Conservation (phyloP, 2,329 filamentous ascomycete genomes). For the Calcarisporium arbuscula region DNA sequence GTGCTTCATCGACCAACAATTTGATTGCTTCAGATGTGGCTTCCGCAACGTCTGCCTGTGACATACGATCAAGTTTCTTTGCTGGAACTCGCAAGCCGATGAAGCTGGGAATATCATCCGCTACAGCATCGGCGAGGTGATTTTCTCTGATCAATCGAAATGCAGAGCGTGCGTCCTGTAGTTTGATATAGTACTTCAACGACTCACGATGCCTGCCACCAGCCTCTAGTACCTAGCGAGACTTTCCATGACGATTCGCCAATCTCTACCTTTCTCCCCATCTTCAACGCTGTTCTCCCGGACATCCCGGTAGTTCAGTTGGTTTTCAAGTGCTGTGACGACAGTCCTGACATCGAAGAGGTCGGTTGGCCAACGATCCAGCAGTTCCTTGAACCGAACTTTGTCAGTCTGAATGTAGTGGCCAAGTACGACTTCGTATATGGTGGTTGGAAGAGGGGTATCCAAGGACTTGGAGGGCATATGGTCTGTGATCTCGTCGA, state of each 20-base stretch:
- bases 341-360: conserved; percentile 76
- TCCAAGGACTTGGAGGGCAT: conserved; percentile 73
- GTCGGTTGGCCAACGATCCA: conserved; percentile 79
- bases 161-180: conserved; percentile 86
- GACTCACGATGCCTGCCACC: conserved; percentile 78
- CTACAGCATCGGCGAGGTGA: conserved; percentile 82
- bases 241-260: conserved; percentile 82
- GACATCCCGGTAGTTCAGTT: conserved; percentile 69
- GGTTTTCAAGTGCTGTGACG: conserved; percentile 72
- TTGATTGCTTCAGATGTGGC: conserved; percentile 77
- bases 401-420: conserved; percentile 82
- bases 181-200: conserved; percentile 77
- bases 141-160: conserved; percentile 82
- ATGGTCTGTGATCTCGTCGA: conserved; percentile 82
- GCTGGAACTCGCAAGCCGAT: conserved; percentile 79
- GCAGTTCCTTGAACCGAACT: conserved; percentile 65
- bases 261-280: conserved; percentile 69
- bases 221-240: conserved; percentile 78
- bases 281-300: conserved; percentile 70
- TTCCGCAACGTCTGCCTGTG: conserved; percentile 66
- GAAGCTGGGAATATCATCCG: conserved; percentile 84
- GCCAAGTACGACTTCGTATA: conserved; percentile 84
- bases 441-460: conserved; percentile 70
- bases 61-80: conserved; percentile 59
- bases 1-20: conserved; percentile 83